phyloP scores from a whole-genome alignment of 2,329 filamentous ascomycete genomes.

The Cytospora chrysosperma region DNA sequence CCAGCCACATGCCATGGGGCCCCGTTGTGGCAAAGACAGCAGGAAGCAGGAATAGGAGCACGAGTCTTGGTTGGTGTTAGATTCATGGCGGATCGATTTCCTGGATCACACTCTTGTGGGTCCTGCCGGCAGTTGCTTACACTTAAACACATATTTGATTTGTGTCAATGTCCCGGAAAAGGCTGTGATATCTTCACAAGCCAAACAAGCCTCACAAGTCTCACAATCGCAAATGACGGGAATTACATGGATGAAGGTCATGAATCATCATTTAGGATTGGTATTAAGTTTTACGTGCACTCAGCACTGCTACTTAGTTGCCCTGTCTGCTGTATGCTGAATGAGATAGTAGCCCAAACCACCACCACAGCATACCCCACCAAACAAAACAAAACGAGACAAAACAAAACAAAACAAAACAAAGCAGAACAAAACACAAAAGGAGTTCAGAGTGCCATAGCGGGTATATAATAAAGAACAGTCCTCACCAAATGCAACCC shows the following conservation, averaged over 20 bases:
- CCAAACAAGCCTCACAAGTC: too few relatives aligned
- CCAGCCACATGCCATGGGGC: too few relatives aligned
- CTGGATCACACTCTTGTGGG: too few relatives aligned
- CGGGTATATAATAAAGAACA: constrained; percentile 18
- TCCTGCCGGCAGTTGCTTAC: too few relatives aligned
- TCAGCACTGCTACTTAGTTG: not conserved
- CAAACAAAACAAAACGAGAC: not conserved
- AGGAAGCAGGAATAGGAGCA: too few relatives aligned
- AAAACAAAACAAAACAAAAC: not conserved
- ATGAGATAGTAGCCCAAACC: not conserved
- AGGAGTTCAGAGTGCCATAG: constrained; percentile 3
- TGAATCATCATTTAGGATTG: not conserved
- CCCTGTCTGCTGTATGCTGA: not conserved
- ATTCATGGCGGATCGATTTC: too few relatives aligned
- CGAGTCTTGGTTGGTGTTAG: too few relatives aligned
- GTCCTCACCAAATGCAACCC: constrained; percentile 19
- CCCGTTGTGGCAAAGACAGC: too few relatives aligned
- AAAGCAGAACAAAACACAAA: not conserved
- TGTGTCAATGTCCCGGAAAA: too few relatives aligned
- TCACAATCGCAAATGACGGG: not conserved
- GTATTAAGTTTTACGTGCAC: not conserved
- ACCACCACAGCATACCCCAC: not conserved
- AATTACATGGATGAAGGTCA: not conserved
- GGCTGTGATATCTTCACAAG: too few relatives aligned
- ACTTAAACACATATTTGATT: too few relatives aligned